These are phyloP conservation scores for Xylariaceae sp. DNA, from an alignment of 2,329 filamentous ascomycete species.

Conservation along the genomic window DNA sequence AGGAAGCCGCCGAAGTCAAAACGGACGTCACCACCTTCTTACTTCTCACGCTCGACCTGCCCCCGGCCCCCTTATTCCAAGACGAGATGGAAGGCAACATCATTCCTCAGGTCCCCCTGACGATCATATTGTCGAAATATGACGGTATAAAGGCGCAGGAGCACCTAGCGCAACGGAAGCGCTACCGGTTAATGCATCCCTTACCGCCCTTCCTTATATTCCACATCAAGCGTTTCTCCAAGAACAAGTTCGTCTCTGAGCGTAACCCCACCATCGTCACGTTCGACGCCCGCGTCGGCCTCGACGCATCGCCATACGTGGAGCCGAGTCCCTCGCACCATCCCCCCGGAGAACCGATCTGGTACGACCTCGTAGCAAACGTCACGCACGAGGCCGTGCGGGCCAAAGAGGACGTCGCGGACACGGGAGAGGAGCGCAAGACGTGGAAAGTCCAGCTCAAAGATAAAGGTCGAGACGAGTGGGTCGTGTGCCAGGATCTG, in stretches of 20 bases:
- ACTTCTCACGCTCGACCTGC: slow-evolving; percentile 88
- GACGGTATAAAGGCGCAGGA: slow-evolving; percentile 85
- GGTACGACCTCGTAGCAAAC: slow-evolving; percentile 94
- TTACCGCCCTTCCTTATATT: slow-evolving; percentile 87
- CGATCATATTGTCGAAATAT: slow-evolving; percentile 82
- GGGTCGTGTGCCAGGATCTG: slow-evolving; percentile 90
- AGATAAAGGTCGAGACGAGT: slow-evolving; percentile 75
- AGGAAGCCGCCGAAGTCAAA: slow-evolving; percentile 79
- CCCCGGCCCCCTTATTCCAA: slow-evolving; percentile 88
- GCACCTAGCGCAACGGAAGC: slow-evolving; percentile 77
- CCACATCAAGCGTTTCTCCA: slow-evolving; percentile 94
- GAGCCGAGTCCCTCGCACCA: slow-evolving; percentile 73
- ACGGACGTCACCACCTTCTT: slow-evolving; percentile 75
- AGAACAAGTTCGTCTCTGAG: slow-evolving; percentile 94
- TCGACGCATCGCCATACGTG: slow-evolving; percentile 87
- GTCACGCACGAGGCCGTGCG: slow-evolving; percentile 81
- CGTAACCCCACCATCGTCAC: slow-evolving; percentile 98
- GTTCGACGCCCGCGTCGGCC: slow-evolving; percentile 71
- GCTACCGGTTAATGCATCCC: slow-evolving; percentile 84
- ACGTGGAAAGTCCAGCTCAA: slow-evolving; percentile 91
- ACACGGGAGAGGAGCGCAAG: slow-evolving; percentile 78
- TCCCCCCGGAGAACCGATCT: slow-evolving; percentile 72
- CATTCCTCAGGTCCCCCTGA: slow-evolving; percentile 85
- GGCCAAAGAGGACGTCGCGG: slow-evolving; percentile 76
- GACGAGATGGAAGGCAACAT: slow-evolving; percentile 93